Conservation (phyloP, 1,284 basidiomycete genomes). For the Ustilago hordei region DNA sequence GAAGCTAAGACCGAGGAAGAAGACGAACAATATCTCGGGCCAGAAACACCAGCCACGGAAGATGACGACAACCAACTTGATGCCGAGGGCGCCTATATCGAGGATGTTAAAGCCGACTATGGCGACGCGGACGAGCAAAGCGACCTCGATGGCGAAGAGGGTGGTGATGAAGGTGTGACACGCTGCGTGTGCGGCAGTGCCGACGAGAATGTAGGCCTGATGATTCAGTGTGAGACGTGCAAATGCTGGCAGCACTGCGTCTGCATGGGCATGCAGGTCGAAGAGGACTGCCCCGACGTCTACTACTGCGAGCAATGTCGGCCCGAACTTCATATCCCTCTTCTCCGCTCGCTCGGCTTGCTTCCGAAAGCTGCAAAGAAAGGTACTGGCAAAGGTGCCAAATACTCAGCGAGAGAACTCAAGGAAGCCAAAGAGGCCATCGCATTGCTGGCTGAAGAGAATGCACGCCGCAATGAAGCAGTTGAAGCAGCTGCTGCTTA, state of each 20-base stretch:
- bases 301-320: constrained; percentile 94
- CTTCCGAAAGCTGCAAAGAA: constrained; percentile 59
- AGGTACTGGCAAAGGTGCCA: constrained; percentile 45
- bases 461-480: constrained; percentile 58
- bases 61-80: background rate
- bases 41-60: constrained; percentile 4
- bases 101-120: constrained; percentile 25
- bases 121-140: constrained; percentile 45
- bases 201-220: constrained; percentile 78
- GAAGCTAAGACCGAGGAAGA: constrained; percentile 22
- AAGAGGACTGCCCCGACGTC: constrained; percentile 75
- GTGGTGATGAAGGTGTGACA: constrained; percentile 82
- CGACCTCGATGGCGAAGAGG: constrained; percentile 72
- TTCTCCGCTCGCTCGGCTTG: constrained; percentile 63
- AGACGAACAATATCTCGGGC: constrained; percentile 8
- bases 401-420: constrained; percentile 61
- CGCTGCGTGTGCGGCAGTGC: constrained; percentile 91
- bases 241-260: constrained; percentile 98
- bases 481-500: constrained; percentile 34
- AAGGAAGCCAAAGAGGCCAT: constrained; percentile 67
- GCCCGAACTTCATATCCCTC: constrained; percentile 80
- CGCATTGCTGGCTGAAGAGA: constrained; percentile 59
- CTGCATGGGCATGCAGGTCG: constrained; percentile 92
- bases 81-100: constrained; percentile 11
- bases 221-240: constrained; percentile 97